Percentiles rank a stretch among this genome's conserved stretches.
These are phyloP conservation scores for Apiotrichum porosum DNA, from an alignment of 1,284 basidiomycete species.

Conservation along the genomic window DNA sequence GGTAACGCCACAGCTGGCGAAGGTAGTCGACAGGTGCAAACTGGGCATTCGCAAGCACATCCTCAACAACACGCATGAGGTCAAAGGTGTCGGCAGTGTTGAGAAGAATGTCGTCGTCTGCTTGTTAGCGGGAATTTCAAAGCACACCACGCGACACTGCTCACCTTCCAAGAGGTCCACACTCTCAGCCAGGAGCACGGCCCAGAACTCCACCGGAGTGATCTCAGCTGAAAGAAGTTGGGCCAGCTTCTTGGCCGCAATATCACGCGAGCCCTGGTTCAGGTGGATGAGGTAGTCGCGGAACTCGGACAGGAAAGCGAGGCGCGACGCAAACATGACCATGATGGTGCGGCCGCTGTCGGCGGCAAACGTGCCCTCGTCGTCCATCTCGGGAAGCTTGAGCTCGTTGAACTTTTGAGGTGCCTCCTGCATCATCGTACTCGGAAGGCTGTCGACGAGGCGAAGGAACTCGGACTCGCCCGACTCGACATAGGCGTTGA, in stretches of 20 bases:
- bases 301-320: slow-evolving; percentile 51
- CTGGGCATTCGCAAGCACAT: slow-evolving; percentile 38
- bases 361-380: neutral
- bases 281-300: slow-evolving; percentile 50
- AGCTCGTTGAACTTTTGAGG: slow-evolving; percentile 27
- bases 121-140: neutral
- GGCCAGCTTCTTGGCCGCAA: slow-evolving; percentile 47
- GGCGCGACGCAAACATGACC: slow-evolving; percentile 37
- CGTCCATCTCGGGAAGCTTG: slow-evolving; percentile 4
- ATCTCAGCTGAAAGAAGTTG: slow-evolving; percentile 45
- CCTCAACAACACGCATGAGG: slow-evolving; percentile 50
- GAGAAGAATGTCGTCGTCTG: slow-evolving; percentile 47
- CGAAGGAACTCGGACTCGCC: slow-evolving; percentile 35
- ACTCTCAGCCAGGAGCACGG: slow-evolving; percentile 49
- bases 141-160: slow-evolving; percentile 12
- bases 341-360: slow-evolving; percentile 3
- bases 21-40: slow-evolving; percentile 42
- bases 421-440: slow-evolving; percentile 34
- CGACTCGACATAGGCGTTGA: slow-evolving; percentile 45
- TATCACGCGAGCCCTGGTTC: slow-evolving; percentile 34
- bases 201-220: slow-evolving; percentile 49
- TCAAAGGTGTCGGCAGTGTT: slow-evolving; percentile 48
- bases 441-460: slow-evolving; percentile 34
- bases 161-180: slow-evolving; percentile 48
- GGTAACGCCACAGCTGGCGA: slow-evolving; percentile 23